Evolutionary conservation across 2,329 filamentous ascomycete species (phyloP).

Genomic region (Alternaria gansuensis): DNA sequence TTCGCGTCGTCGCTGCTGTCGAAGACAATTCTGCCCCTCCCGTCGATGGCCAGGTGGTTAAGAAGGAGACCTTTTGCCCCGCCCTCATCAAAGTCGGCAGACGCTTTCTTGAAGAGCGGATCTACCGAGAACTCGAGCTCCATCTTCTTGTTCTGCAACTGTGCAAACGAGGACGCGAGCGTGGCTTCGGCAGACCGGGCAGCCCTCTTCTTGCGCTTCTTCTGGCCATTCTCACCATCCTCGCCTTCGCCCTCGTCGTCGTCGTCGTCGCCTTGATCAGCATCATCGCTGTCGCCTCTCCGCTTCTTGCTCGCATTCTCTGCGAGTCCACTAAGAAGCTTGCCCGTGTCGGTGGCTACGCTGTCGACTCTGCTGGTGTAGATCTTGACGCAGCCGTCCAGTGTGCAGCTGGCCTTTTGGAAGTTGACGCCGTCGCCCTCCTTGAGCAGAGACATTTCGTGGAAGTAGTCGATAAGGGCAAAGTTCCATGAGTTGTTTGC

Average conservation of each 20-base stretch:
- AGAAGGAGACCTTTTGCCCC: conserved; percentile 93
- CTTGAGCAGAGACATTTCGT: conserved; percentile 97
- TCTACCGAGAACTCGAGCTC: conserved; percentile 97
- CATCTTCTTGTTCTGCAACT: conserved; percentile 94
- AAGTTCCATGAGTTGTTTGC: conserved; percentile 99
- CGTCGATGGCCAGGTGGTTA: conserved; percentile 96
- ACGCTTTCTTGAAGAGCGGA: conserved; percentile 98
- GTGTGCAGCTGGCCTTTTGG: conserved; percentile 95
- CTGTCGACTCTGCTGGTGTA: conserved; percentile 98
- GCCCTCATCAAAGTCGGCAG: conserved; percentile 97
- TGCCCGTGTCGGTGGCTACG: conserved; percentile 95
- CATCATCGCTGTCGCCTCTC: conserved; percentile 42
- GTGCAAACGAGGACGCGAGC: conserved; percentile 84
- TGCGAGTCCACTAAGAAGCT: conserved; percentile 89
- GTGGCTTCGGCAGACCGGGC: conserved; percentile 92
- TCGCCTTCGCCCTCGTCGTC: conserved; percentile 74
- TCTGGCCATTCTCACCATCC: conserved; percentile 65
- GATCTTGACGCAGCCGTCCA: conserved; percentile 98
- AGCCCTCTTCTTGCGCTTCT: conserved; percentile 77
- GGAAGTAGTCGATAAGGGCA: conserved; percentile 99
- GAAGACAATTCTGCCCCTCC: conserved; percentile 91
- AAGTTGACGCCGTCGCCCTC: conserved; percentile 98
- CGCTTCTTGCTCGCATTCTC: conserved; percentile 75
- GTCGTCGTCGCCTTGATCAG: conserved; percentile 53
- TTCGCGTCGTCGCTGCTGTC: conserved; percentile 91